Base-by-base conservation (phyloP, 345 rosid genomes). In the Eucalyptus caleyi region DNA sequence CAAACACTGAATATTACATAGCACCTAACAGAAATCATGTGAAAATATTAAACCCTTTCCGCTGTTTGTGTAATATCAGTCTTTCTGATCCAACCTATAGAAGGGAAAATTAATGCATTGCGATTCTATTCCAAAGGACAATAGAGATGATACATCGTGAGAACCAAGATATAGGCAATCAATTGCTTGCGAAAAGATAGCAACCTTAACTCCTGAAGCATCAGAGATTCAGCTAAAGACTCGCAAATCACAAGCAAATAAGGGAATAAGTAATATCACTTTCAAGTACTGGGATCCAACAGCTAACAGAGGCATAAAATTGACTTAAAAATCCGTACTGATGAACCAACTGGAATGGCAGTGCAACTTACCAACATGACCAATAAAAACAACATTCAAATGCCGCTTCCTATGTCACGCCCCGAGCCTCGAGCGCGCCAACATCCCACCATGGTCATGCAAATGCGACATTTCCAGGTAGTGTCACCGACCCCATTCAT, bases 331-430 rank as follows among this genome's bases (percentile, higher is more conserved):
- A 42, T 51, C 59, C 30, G 4, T 21, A 32, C 21, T 50, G 19
- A 77, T 15, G 51, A 50, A 65, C 40, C 83, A 49, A 45, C 18
- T 88, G 54, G 32, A 83, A 12, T 51, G 87, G 89, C 32, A 89
- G 59, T 89, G 87, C 49, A 89, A 91, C 99, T 80, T 93, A 98
- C 99, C 99, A 93, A 98, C 99, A 93, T 95, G 99, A 86, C 99
- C 99, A 77, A 98, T 98, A 92, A 97, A 98, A 44, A 98, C 99
- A 37, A 96, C 99, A 92, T 98, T 98, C 93, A 98, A 92, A 90
- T 98, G 99, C 34, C 98, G 94, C 90, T 95, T 98, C 87, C 87
- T 93, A 32, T 42, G 44, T 42, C 44, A 42, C 44, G 44, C 44
- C 44, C 44, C 44, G 2, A 42, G 7, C 44, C 44, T 42, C 44